Evolutionary conservation across 192 early-diverging fungal genomes (phyloP), one percentile per base, ranked within the genome.

Genomic region (Diversispora eburnea): DNA sequence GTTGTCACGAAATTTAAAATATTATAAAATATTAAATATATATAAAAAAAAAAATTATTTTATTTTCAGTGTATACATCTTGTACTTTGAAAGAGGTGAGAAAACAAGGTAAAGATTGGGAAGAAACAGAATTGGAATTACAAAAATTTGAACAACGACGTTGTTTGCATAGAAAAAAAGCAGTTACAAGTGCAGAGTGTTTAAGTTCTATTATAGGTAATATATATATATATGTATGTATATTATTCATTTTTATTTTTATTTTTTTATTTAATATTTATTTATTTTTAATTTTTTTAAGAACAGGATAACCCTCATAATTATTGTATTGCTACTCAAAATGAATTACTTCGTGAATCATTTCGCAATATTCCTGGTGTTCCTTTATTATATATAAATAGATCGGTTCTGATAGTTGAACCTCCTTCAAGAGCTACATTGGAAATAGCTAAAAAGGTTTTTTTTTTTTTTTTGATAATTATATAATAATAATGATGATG

Each of bases 301-400:
- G 72, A n/a, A 42, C 75, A 76, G 0, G 76, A 82, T 45, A 97
- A 98, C 81, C 82, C 86, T 67, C 86, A 93, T 81, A 89, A 92
- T 78, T 97, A 95, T 65, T 89, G 91, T 46, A 87, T 97, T 0
- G 96, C 93, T 1, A 89, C 89, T 4, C 94, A 98, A 75, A 90
- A 93, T 77, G 73, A 78, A 6, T 76, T 78, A 1, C 82, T 97
- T 48, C 84, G 94, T 15, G 74, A 79, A 20, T 72, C 75, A 51
- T 78, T 98, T 58, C 80, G 90, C 5, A 58, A 73, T 4, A 81
- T 98, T 5, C 87, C 94, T 5, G 96, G 94, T 3, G 90, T 92
- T 0, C 96, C 96, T 5, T 74, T 98, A n/a, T 54, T 98, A 6
- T 91, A 94, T 76, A 87, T 95, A 68, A 92, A 88, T 65, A 87